Percentiles rank a stretch among this genome's conserved stretches.
Evolutionary conservation across 2,329 filamentous ascomycete genomes (phyloP).

Genomic region (Fusarium anguioides): DNA sequence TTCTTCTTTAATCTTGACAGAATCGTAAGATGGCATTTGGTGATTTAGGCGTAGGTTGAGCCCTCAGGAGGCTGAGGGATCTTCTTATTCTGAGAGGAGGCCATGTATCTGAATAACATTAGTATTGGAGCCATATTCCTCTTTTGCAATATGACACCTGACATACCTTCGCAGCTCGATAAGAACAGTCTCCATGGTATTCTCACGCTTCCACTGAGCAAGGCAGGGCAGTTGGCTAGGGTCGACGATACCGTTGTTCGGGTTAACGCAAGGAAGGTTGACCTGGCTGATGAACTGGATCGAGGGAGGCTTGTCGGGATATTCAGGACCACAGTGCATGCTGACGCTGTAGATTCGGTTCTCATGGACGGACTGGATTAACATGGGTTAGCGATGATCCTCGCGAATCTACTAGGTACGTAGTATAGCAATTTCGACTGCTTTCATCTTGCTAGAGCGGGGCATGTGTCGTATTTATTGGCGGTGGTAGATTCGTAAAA

Average conservation of each 20-base stretch:
- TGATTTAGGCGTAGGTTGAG: conserved; percentile 59
- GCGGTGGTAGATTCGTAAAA: conserved; percentile 24
- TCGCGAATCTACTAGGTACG: too few species aligned
- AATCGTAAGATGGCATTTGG: neutral
- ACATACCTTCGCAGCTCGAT: conserved; percentile 83
- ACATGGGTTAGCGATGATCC: conserved; percentile 17
- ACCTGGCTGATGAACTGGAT: conserved; percentile 95
- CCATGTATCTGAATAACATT: conserved; percentile 79
- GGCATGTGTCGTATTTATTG: neutral
- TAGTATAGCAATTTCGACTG: neutral
- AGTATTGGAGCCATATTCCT: neutral
- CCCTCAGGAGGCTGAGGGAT: conserved; percentile 93
- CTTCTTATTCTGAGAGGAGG: conserved; percentile 90
- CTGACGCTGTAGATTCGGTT: conserved; percentile 99
- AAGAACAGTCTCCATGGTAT: conserved; percentile 93
- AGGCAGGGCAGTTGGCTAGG: conserved; percentile 85
- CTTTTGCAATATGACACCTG: neutral
- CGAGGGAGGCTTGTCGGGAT: conserved; percentile 88
- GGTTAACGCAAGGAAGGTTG: conserved; percentile 95
- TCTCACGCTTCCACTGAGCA: conserved; percentile 89
- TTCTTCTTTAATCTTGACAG: conserved; percentile 21
- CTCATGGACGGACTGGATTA: conserved; percentile 85
- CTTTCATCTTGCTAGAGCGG: neutral
- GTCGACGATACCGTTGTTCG: conserved; percentile 84
- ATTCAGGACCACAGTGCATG: conserved; percentile 91